Evolutionary conservation across 2,329 filamentous ascomycete species (phyloP).

Genomic region (Sclerotinia minor): DNA sequence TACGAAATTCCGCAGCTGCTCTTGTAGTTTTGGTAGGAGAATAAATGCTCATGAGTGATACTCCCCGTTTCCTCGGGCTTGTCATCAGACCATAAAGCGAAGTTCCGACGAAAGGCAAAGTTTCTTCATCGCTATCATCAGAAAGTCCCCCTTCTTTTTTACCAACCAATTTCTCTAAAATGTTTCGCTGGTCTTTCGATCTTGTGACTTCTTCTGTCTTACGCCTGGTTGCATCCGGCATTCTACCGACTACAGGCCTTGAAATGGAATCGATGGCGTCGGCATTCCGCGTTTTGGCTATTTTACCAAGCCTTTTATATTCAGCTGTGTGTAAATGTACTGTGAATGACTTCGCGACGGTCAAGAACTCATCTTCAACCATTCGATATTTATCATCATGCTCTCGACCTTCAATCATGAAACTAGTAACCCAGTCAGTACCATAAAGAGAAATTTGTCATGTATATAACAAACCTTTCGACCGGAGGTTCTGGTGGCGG

Average conservation of each 20-base stretch:
- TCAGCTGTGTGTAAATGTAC: constrained; percentile 75
- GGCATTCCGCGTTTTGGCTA: constrained; percentile 56
- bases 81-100: constrained; percentile 49
- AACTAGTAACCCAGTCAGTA: constrained; percentile 28
- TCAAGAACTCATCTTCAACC: constrained; percentile 79
- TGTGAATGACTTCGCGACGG: constrained; percentile 68
- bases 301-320: constrained; percentile 66
- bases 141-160: constrained; percentile 33
- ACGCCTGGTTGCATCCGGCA: constrained; percentile 38
- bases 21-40: constrained; percentile 33
- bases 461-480: constrained; percentile 45
- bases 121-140: constrained; percentile 39
- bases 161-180: constrained; percentile 33
- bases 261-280: constrained; percentile 46
- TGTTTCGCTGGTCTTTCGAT: constrained; percentile 43
- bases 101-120: constrained; percentile 43
- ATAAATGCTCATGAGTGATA: constrained; percentile 38
- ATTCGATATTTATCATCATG: constrained; percentile 76
- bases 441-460: not conserved
- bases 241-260: constrained; percentile 43
- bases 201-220: constrained; percentile 42
- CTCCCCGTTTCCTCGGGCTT: constrained; percentile 42
- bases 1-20: constrained; percentile 41
- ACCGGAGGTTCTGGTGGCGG: constrained; percentile 51
- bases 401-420: constrained; percentile 63